Evolutionary conservation across 306 rosid species (phyloP), one percentile per base, ranked within the genome.

Genomic region (Pterocarpus santalinus): DNA sequence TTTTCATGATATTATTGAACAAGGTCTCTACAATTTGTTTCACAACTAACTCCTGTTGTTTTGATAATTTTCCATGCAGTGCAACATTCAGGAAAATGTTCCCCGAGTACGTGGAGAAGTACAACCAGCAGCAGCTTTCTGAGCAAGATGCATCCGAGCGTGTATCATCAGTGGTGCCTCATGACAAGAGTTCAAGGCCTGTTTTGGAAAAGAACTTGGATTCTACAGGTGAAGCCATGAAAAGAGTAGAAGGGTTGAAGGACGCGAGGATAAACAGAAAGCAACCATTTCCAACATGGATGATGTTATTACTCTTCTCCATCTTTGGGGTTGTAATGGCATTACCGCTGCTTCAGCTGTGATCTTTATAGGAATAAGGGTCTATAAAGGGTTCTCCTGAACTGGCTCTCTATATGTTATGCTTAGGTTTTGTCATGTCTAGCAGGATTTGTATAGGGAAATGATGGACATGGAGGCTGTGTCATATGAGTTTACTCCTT

Each of bases 321-420:
- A 82, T 92, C 82, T 93, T 93, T 63, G 98, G 99, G 60, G 81
- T 95, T 65, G 91, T 95, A 65, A 95, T 95, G 99, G 96, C 99
- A 5, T 85, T 95, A 77, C 99, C 99, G 38, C 86, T 95, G 72
- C 97, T 95, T 81, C 99, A 95, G 90, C 94, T 92, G 53, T 95
- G 86, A 87, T 69, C 81, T 79, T 64, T 8, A 64, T 71, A 69
- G 75, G 81, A 41, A 57, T 2, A 43, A 55, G 77, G 83, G 72
- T 77, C 76, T 76, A 69, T 49, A 72, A 72, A 49, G 77, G 51
- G 34, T 78, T 64, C 69, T 81, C 79, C 32, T 73, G 83, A 79
- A 86, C 89, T 86, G 79, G 83, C 77, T 81, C 44, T 61, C 4
- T 60, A 51, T 85, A 79, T 78, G 84, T 73, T 81, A 77, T 83